Evolutionary conservation across 2,329 filamentous ascomycete species (phyloP), one percentile per base, ranked within the genome.

Genomic region (Ascochyta fabae): DNA sequence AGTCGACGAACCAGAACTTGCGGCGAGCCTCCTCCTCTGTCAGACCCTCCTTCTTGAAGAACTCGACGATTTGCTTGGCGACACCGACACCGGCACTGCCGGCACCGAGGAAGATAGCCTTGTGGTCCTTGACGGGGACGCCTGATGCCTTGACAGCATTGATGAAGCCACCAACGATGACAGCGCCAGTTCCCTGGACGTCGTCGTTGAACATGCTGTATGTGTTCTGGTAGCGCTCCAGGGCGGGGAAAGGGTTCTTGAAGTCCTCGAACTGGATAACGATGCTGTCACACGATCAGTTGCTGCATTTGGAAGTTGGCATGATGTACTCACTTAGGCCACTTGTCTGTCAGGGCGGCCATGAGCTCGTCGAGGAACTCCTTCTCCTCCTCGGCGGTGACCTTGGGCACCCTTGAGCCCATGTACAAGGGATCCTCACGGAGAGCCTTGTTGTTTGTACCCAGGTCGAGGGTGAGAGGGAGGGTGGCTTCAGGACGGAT

Each of bases 131-230:
- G 46, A 93, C 80, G 26, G 92, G 90, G 15, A 96, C 87, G 47
- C 89, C 90, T 13, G 92, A 96, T 58, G 91, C 86, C 79, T 94
- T 94, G 57, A 96, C 92, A 26, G 83, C 84, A 63, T 84, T 86
- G 78, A 90, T 86, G 75, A 90, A 83, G 67, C 94, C 94, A 61
- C 86, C 94, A 51, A 97, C 85, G 59, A 98, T 92, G 70, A 99
- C 95, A 61, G 94, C 92, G 67, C 95, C 95, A 67, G 95, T 98
- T 64, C 94, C 94, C 81, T 98, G 94, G 73, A 99, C 95, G 74
- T 99, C 94, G 73, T 98, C 95, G 77, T 98, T 98, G 86, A 99
- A 99, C 84, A 91, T 96, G 77, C 91, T 93, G 83, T 96, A 94
- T 62, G 83, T 85, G 74, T 93, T 83, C 67, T 91, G 89, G 80